phyloP scores from a whole-genome alignment of 441 rosid genomes.

The Lepidium campestre region DNA sequence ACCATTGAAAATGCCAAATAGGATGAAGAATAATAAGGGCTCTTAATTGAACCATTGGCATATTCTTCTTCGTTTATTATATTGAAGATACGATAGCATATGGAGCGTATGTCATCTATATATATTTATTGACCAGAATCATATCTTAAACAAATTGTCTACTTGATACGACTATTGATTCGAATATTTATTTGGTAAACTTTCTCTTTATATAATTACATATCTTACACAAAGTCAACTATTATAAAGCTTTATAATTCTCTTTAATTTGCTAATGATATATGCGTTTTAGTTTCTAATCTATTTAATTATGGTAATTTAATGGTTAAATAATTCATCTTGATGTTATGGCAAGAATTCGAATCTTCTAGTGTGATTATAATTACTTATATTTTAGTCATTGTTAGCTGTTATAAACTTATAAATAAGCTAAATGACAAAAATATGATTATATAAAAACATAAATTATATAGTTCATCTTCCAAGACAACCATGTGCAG shows the following conservation, averaged over 20 bases:
- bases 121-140: constrained; percentile 14
- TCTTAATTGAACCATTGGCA: neutral
- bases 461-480: neutral
- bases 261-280: neutral
- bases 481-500: constrained; percentile 17
- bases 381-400: no score
- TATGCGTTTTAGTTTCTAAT: neutral
- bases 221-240: constrained; percentile 22
- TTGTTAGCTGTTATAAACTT: no score
- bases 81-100: constrained; percentile 12
- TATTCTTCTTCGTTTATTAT: constrained; percentile 19
- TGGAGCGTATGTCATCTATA: constrained; percentile 6
- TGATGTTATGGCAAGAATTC: neutral
- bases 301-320: neutral
- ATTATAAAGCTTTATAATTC: neutral
- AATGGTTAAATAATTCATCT: neutral
- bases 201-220: neutral
- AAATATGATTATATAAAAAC: neutral
- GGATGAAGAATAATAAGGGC: neutral
- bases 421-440: no score
- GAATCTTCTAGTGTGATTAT: no score
- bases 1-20: neutral
- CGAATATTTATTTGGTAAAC: neutral
- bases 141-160: constrained; percentile 12
- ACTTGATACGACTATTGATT: constrained; percentile 16